Evolutionary conservation across 148 eudicot genomes (phyloP).

Genomic region (Bassia scoparia): DNA sequence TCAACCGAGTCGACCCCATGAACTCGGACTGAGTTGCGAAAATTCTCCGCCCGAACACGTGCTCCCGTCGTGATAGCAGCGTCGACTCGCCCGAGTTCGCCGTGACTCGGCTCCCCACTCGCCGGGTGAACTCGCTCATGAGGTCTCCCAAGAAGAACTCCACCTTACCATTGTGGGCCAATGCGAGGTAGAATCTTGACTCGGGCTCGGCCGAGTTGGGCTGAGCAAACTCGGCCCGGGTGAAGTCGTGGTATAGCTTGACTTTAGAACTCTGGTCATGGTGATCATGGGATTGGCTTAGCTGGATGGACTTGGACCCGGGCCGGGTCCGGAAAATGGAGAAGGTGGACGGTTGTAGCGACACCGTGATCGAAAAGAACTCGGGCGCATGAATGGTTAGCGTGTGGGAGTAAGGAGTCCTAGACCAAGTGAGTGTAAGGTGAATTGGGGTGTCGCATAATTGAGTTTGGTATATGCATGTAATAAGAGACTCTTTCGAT

Average conservation of each 20-base stretch:
- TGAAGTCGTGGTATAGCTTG: constrained; percentile 56
- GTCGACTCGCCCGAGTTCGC: constrained; percentile 15
- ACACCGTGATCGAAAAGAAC: constrained; percentile 43
- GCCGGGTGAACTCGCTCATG: constrained; percentile 34
- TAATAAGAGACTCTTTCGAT: constrained; percentile 40
- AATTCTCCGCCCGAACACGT: constrained; percentile 46
- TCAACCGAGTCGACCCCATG: constrained; percentile 37
- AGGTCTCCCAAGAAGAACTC: constrained; percentile 51
- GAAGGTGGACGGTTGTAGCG: constrained; percentile 40
- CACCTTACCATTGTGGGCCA: constrained; percentile 27
- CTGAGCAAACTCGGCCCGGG: constrained; percentile 36
- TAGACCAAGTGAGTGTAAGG: constrained; percentile 64
- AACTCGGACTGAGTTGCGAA: constrained; percentile 39
- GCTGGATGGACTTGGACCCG: constrained; percentile 41
- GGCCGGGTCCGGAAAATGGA: constrained; percentile 42
- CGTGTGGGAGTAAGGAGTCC: constrained; percentile 42
- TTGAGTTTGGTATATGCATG: constrained; percentile 51
- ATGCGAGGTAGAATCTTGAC: constrained; percentile 44
- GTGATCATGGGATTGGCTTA: constrained; percentile 20
- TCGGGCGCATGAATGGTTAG: constrained; percentile 45
- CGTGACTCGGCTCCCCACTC: constrained; percentile 17
- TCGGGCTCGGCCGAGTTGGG: constrained; percentile 55
- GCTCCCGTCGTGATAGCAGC: constrained; percentile 46
- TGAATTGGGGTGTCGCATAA: constrained; percentile 36
- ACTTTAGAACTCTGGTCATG: constrained; percentile 5